Conservation (phyloP, 805 yeast genomes). For the Ogataea pini region DNA sequence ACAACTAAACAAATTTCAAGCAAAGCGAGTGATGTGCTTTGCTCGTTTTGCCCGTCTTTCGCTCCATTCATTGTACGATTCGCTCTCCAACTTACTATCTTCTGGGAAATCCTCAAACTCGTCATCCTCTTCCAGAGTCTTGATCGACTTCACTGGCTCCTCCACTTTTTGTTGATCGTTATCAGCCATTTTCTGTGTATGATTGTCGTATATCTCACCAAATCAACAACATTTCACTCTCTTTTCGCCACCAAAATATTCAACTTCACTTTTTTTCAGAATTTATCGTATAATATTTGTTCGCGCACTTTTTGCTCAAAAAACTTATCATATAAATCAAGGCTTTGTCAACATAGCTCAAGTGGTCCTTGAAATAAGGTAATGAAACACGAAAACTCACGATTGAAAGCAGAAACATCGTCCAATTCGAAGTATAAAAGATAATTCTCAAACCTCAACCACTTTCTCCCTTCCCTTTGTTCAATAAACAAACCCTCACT, state of each 20-base stretch:
- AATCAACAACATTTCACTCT: no score
- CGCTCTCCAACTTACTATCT: conserved; percentile 64
- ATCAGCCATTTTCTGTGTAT: conserved; percentile 15
- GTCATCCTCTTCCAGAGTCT: conserved; percentile 90
- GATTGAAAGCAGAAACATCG: no score
- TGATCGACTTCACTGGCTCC: conserved; percentile 40
- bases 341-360: no score
- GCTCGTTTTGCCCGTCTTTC: neutral
- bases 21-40: no score
- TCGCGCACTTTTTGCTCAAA: conserved; percentile 1
- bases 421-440: no score
- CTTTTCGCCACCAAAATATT: conserved; percentile 3
- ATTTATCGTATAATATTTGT: neutral
- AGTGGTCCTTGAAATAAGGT: no score
- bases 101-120: conserved; percentile 97
- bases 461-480: no score
- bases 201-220: no score
- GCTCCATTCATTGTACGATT: no score
- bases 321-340: conserved; percentile 4
- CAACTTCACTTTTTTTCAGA: neutral
- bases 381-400: no score
- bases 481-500: no score
- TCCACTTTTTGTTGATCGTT: conserved; percentile 16
- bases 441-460: no score
- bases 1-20: neutral